A percentile compares a stretch with the other conserved stretches of the same genome.
These are phyloP conservation scores for Setaria viridis DNA, from an alignment of 202 grass and related monocot species.

Conservation along the genomic window DNA sequence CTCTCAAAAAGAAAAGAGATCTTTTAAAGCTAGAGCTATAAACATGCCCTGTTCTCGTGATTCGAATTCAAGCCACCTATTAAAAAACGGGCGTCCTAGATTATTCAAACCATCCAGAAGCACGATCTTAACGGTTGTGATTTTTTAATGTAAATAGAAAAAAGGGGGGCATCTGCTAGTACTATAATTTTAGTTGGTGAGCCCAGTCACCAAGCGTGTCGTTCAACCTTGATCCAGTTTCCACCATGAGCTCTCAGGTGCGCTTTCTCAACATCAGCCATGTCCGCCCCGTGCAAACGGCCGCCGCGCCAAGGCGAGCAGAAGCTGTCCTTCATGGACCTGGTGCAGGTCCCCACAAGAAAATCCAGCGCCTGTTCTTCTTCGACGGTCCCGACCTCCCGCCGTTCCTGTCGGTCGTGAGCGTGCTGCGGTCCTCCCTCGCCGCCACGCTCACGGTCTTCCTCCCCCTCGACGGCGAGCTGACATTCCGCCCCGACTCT, in stretches of 20 bases:
- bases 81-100: too few relatives aligned
- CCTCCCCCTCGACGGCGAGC: constrained; percentile 48
- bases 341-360: background rate
- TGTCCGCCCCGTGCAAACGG: constrained; percentile 6
- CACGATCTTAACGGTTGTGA: too few relatives aligned
- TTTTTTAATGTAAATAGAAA: too few relatives aligned
- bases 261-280: constrained; percentile 20
- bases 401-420: constrained; percentile 6
- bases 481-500: constrained; percentile 3
- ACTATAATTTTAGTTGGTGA: too few relatives aligned
- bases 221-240: background rate
- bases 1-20: too few relatives aligned
- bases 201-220: background rate
- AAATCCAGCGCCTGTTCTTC: constrained; percentile 42
- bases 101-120: too few relatives aligned
- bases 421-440: constrained; percentile 36
- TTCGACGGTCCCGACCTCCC: constrained; percentile 36
- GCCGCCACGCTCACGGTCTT: constrained; percentile 37
- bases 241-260: constrained; percentile 22
- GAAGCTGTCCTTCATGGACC: constrained; percentile 33
- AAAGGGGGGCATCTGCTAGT: too few relatives aligned
- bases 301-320: background rate
- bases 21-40: too few relatives aligned
- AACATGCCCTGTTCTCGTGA: too few relatives aligned
- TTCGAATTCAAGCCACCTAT: too few relatives aligned